A percentile compares a stretch with the other conserved stretches of the same genome.
Conservation (phyloP, 2,329 filamentous ascomycete genomes). For the Beauveria medogensis region DNA sequence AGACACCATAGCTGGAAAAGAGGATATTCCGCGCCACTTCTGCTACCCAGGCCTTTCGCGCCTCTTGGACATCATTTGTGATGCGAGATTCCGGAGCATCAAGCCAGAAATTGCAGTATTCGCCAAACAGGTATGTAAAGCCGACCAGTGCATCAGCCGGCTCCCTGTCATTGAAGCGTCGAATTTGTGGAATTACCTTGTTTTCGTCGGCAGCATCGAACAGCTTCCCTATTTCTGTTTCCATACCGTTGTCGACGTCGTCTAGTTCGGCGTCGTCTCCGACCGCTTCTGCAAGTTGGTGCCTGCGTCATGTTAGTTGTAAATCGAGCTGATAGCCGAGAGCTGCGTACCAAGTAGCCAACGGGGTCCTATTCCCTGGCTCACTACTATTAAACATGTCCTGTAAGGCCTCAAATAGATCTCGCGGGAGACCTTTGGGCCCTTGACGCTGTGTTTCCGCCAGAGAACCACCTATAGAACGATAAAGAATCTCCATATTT, state of each 20-base stretch:
- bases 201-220: conserved; percentile 20
- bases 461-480: conserved; percentile 12
- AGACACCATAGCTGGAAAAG: conserved; percentile 26
- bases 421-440: conserved; percentile 20
- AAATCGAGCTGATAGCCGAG: not conserved
- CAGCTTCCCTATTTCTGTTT: conserved; percentile 22
- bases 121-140: conserved; percentile 21
- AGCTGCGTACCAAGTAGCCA: conserved; percentile 26
- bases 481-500: conserved; percentile 19
- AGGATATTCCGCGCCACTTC: conserved; percentile 28
- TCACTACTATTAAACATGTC: conserved; percentile 20
- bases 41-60: conserved; percentile 21
- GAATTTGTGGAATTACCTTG: conserved; percentile 23
- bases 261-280: conserved; percentile 3
- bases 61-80: conserved; percentile 17
- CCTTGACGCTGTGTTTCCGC: conserved; percentile 5
- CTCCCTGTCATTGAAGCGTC: conserved; percentile 18
- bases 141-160: conserved; percentile 18
- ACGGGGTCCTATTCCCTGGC: conserved; percentile 19
- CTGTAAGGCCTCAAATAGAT: conserved; percentile 21
- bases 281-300: conserved; percentile 6
- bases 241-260: conserved; percentile 17
- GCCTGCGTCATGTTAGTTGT: not conserved
- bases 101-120: conserved; percentile 26
- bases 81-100: conserved; percentile 18